Evolutionary conservation across 768 basidiomycete species (phyloP).

Genomic region (Trametes cinnabarina): DNA sequence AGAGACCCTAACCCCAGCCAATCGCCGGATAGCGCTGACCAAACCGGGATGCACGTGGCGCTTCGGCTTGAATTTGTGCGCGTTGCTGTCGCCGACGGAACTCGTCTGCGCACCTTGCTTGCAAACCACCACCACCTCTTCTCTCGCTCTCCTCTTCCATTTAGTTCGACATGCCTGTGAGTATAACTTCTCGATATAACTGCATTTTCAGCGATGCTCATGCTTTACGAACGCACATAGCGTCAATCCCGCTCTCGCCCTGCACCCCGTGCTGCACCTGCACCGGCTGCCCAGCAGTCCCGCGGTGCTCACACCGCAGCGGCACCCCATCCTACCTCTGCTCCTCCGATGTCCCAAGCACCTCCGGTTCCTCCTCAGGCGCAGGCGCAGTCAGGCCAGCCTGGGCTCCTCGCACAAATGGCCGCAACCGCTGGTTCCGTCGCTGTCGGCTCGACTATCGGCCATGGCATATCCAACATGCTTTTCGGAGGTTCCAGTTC

Average conservation of each 20-base stretch:
- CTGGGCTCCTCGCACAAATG: slow-evolving; percentile 81
- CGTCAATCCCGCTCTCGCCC: slow-evolving; percentile 74
- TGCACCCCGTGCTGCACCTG: slow-evolving; percentile 42
- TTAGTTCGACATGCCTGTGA: slow-evolving; percentile 46
- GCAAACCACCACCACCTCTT: slow-evolving; percentile 23
- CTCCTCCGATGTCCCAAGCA: slow-evolving; percentile 38
- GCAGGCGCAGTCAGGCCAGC: slow-evolving; percentile 42
- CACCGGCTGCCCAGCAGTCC: slow-evolving; percentile 45
- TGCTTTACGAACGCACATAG: slow-evolving; percentile 34
- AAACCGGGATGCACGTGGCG: slow-evolving; percentile 23
- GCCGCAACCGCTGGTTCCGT: slow-evolving; percentile 90
- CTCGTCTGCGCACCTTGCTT: slow-evolving; percentile 17
- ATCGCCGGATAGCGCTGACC: neutral
- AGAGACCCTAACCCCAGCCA: slow-evolving; percentile 7
- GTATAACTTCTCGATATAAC: slow-evolving; percentile 22
- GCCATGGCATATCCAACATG: slow-evolving; percentile 88
- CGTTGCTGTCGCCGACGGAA: slow-evolving; percentile 17
- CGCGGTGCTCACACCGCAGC: slow-evolving; percentile 51
- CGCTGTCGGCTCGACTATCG: slow-evolving; percentile 82
- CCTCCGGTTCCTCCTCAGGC: slow-evolving; percentile 35
- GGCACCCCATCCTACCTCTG: slow-evolving; percentile 38
- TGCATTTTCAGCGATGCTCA: neutral
- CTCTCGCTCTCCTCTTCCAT: neutral
- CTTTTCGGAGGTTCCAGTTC: slow-evolving; percentile 72
- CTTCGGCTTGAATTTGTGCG: slow-evolving; percentile 21